Percentiles rank a stretch among this genome's conserved stretches.
These are phyloP conservation scores for Debaryomyces prosopidis DNA, from an alignment of 805 yeast species.

Conservation along the genomic window DNA sequence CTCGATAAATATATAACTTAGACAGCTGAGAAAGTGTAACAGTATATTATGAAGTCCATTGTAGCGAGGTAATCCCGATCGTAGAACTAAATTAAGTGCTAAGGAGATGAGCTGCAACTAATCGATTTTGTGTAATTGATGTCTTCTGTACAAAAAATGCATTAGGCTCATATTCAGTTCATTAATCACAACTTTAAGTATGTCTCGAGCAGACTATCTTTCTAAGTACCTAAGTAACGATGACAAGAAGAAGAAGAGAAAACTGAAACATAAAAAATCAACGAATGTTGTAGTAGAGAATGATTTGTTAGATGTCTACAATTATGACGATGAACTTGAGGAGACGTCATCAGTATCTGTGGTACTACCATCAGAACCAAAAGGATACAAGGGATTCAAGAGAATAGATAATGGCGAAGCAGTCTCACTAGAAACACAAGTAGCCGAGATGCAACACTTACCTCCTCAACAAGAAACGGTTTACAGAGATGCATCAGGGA, in stretches of 20 bases:
- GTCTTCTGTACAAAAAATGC: too few relatives aligned
- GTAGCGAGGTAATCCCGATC: too few relatives aligned
- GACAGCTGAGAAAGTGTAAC: background rate
- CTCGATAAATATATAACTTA: background rate
- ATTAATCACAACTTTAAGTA: background rate
- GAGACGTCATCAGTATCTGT: slow-evolving; percentile 27
- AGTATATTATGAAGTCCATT: too few relatives aligned
- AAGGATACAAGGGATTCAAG: slow-evolving; percentile 32
- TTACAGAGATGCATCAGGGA: slow-evolving; percentile 64
- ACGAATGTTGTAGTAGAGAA: slow-evolving; percentile 4
- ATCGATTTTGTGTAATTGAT: too few relatives aligned
- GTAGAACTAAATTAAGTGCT: too few relatives aligned
- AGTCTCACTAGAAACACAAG: background rate
- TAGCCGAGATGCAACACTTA: background rate
- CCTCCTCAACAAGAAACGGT: slow-evolving; percentile 31
- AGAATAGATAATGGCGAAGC: slow-evolving; percentile 31
- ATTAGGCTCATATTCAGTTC: too few relatives aligned
- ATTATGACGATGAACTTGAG: slow-evolving; percentile 16
- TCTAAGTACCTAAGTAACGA: slow-evolving; percentile 26
- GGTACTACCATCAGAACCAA: slow-evolving; percentile 9
- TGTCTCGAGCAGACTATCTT: slow-evolving; percentile 30
- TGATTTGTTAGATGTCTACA: slow-evolving; percentile 3
- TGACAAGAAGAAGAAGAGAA: slow-evolving; percentile 16
- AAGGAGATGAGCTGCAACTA: too few relatives aligned
- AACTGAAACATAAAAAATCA: slow-evolving; percentile 9